Percentiles rank a stretch among this genome's conserved stretches.
These are phyloP conservation scores for Corrigiola litoralis DNA, from an alignment of 179 eudicot genomes.

Conservation along the genomic window DNA sequence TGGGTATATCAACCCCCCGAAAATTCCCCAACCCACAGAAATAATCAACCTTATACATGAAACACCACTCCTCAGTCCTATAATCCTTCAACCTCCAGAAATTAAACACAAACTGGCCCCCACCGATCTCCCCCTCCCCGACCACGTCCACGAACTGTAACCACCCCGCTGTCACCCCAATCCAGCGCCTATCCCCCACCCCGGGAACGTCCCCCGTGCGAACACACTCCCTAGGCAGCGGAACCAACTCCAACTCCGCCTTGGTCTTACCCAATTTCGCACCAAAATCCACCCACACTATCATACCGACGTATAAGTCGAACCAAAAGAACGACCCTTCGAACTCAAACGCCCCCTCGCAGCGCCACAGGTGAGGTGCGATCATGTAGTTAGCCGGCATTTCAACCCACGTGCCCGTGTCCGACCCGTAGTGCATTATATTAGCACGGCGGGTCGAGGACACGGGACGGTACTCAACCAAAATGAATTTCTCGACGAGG, in stretches of 20 bases:
- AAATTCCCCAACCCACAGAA: background rate
- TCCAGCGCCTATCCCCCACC: background rate
- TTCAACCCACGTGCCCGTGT: background rate
- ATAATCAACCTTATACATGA: background rate
- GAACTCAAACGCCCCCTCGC: background rate
- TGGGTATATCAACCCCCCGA: background rate
- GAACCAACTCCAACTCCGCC: background rate
- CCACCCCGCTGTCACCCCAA: background rate
- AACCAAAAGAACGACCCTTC: background rate
- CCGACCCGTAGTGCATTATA: background rate
- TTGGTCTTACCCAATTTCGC: background rate
- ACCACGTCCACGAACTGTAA: background rate
- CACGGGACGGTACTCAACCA: background rate
- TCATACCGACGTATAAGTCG: background rate
- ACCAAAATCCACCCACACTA: background rate
- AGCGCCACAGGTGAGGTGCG: background rate
- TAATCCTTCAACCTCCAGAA: background rate
- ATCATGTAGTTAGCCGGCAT: no score
- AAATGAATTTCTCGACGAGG: background rate
- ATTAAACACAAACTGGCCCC: background rate
- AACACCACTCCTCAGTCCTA: background rate
- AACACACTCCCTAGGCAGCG: background rate
- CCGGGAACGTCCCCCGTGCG: background rate
- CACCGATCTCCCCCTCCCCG: no score
- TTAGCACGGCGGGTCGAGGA: background rate